Percentiles rank a stretch among this genome's conserved stretches.
Conservation (phyloP, 257 asterid species). For the Thymus mandschuricus region DNA sequence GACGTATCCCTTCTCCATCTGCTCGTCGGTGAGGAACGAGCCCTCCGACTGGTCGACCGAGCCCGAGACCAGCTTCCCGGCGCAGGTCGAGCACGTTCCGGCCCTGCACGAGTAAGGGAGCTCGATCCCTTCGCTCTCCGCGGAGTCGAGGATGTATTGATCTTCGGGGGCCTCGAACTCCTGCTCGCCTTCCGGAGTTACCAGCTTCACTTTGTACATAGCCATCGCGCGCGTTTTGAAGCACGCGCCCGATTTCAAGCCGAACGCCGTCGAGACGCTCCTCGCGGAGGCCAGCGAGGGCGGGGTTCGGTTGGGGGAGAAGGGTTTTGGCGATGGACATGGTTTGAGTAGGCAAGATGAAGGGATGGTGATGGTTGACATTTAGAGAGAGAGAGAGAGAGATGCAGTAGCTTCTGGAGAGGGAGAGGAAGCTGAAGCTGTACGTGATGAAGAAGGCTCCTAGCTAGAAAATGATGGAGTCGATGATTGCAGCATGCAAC, state of each 20-base stretch:
- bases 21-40: constrained; percentile 42
- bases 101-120: constrained; percentile 54
- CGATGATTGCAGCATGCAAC: too few relatives aligned
- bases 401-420: constrained; percentile 29
- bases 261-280: constrained; percentile 29
- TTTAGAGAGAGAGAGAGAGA: constrained; percentile 19
- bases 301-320: neutral
- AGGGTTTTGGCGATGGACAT: constrained; percentile 10
- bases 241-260: constrained; percentile 23
- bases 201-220: constrained; percentile 46
- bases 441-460: neutral
- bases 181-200: constrained; percentile 41
- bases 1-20: constrained; percentile 43
- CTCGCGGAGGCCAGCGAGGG: constrained; percentile 33
- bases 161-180: constrained; percentile 49
- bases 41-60: constrained; percentile 54
- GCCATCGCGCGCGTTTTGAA: constrained; percentile 41
- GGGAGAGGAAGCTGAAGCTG: neutral
- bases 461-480: neutral
- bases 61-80: constrained; percentile 39
- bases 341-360: constrained; percentile 30
- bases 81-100: constrained; percentile 51
- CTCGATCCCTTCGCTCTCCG: constrained; percentile 45
- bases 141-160: constrained; percentile 46
- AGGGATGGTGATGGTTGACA: constrained; percentile 36